Evolutionary conservation across 2,329 filamentous ascomycete genomes (phyloP).

Genomic region (Lizonia empirigonia): DNA sequence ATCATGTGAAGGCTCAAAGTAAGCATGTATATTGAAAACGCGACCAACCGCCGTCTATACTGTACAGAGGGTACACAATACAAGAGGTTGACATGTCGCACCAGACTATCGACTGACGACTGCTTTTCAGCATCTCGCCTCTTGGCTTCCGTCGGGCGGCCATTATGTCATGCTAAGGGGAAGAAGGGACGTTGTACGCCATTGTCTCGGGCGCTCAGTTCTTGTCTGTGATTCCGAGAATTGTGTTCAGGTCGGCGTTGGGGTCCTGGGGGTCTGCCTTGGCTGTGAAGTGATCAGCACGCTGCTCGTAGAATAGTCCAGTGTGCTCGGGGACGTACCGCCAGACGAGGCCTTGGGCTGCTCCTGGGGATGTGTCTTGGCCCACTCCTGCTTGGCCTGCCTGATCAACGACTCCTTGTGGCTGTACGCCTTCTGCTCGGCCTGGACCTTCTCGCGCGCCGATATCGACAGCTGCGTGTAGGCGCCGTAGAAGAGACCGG

Average conservation of each 20-base stretch:
- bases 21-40: slow-evolving; percentile 44
- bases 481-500: slow-evolving; percentile 94
- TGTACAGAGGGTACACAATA: slow-evolving; percentile 52
- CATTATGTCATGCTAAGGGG: slow-evolving; percentile 33
- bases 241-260: slow-evolving; percentile 89
- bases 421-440: slow-evolving; percentile 79
- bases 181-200: slow-evolving; percentile 23
- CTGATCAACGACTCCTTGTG: slow-evolving; percentile 91
- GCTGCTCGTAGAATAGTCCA: too few species aligned
- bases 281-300: slow-evolving; percentile 49
- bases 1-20: neutral
- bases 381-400: slow-evolving; percentile 89
- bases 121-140: slow-evolving; percentile 21
- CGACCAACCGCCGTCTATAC: slow-evolving; percentile 48
- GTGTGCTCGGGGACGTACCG: slow-evolving; percentile 28
- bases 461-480: slow-evolving; percentile 86
- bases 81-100: slow-evolving; percentile 39
- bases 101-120: slow-evolving; percentile 25
- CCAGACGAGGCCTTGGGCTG: slow-evolving; percentile 38
- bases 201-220: slow-evolving; percentile 30
- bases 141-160: slow-evolving; percentile 20
- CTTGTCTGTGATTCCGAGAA: slow-evolving; percentile 46
- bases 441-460: slow-evolving; percentile 71
- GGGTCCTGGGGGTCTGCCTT: slow-evolving; percentile 76
- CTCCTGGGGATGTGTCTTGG: slow-evolving; percentile 67